Percentiles rank a stretch among this genome's conserved stretches.
Evolutionary conservation across 2,329 filamentous ascomycete genomes (phyloP).

Genomic region (Fusarium sp.): DNA sequence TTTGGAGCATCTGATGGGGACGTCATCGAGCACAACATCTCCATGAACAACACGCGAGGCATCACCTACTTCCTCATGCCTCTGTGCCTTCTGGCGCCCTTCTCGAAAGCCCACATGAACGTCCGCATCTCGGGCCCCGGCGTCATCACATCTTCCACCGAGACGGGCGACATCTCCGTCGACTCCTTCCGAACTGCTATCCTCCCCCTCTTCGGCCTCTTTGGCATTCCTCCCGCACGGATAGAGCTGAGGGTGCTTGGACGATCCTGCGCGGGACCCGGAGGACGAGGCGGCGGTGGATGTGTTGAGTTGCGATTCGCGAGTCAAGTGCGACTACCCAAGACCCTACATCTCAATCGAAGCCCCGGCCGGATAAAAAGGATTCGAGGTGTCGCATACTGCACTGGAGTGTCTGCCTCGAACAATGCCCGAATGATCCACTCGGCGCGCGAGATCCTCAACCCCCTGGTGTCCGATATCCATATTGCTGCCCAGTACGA

Average conservation of each 20-base stretch:
- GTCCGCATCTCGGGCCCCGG: constrained; percentile 89
- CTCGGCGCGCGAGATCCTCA: constrained; percentile 83
- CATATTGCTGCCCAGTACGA: constrained; percentile 87
- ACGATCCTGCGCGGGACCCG: constrained; percentile 77
- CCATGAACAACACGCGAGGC: constrained; percentile 77
- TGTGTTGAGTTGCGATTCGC: constrained; percentile 94
- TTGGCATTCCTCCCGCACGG: constrained; percentile 80
- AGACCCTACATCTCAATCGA: constrained; percentile 87
- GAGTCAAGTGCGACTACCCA: constrained; percentile 90
- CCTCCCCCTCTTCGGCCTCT: constrained; percentile 86
- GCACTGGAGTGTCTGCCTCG: constrained; percentile 86
- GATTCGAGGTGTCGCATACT: constrained; percentile 92
- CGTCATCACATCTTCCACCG: constrained; percentile 87
- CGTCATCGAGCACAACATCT: constrained; percentile 81
- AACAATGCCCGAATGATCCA: constrained; percentile 98
- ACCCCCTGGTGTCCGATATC: constrained; percentile 84
- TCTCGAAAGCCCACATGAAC: constrained; percentile 90
- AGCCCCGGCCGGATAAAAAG: constrained; percentile 84
- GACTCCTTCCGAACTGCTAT: constrained; percentile 94
- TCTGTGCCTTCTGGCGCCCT: constrained; percentile 88
- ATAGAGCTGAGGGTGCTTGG: constrained; percentile 85
- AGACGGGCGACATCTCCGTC: constrained; percentile 84
- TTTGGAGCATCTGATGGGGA: constrained; percentile 74
- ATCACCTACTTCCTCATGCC: constrained; percentile 92
- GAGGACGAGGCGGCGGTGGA: constrained; percentile 82